Evolutionary conservation across 176 grass and related monocot genomes (phyloP).

Genomic region (Aegilops umbellulata): DNA sequence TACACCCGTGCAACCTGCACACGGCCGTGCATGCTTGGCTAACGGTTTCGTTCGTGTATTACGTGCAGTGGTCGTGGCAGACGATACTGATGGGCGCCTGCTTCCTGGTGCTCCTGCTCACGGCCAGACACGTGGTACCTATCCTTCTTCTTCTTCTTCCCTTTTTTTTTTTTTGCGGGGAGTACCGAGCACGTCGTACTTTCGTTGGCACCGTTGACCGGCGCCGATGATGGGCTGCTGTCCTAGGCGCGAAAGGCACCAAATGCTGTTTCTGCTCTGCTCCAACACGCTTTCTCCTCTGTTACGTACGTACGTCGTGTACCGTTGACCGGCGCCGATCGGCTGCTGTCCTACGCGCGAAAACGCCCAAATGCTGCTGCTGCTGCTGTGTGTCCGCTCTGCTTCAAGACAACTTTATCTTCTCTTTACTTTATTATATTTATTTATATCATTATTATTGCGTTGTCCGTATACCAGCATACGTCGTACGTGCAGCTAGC

Average conservation of each 20-base stretch:
- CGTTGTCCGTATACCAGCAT: not conserved
- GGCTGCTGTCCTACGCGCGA: no score
- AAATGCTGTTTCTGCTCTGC: not conserved
- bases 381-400: no score
- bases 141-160: not conserved
- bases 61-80: slow-evolving; percentile 93
- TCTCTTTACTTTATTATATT: not conserved
- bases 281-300: not conserved
- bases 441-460: no score
- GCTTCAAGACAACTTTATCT: not conserved
- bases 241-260: no score
- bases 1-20: not conserved
- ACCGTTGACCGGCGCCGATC: no score
- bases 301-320: no score
- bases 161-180: not conserved
- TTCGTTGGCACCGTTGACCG: not conserved
- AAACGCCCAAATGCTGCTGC: no score
- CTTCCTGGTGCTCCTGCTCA: slow-evolving; percentile 69
- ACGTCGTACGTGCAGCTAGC: not conserved
- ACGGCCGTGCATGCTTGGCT: not conserved
- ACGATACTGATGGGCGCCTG: slow-evolving; percentile 73
- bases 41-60: not conserved
- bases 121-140: slow-evolving; percentile 72
- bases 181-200: no score
- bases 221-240: no score